A percentile compares a stretch with the other conserved stretches of the same genome.
These are phyloP conservation scores for Helianthus tuberosus DNA, from an alignment of 129 eudicot genomes.

Conservation along the genomic window DNA sequence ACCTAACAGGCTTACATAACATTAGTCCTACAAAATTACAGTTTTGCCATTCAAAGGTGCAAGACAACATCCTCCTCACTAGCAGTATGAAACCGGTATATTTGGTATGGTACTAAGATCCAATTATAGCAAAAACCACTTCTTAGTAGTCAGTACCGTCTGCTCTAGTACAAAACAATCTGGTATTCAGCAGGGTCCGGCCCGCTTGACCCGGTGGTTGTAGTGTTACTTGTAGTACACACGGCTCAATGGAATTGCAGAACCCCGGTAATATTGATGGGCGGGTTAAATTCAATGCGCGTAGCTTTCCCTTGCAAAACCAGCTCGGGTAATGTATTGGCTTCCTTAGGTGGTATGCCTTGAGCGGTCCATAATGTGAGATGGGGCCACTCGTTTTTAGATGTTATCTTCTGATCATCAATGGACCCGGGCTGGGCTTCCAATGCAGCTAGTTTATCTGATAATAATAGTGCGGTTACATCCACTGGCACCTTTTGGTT, in stretches of 20 bases:
- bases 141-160: not conserved
- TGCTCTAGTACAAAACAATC: not conserved
- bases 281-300: constrained; percentile 68
- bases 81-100: not conserved
- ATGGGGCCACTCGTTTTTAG: constrained; percentile 92
- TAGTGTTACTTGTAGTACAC: not conserved
- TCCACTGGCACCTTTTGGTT: constrained; percentile 63
- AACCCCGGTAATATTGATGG: constrained; percentile 52
- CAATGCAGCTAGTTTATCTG: constrained; percentile 83
- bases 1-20: not conserved
- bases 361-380: constrained; percentile 85
- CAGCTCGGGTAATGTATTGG: constrained; percentile 68
- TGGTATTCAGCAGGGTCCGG: not conserved
- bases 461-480: constrained; percentile 54
- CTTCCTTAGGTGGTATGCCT: constrained; percentile 78
- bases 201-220: not conserved
- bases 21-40: constrained; percentile 6
- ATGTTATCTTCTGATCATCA: constrained; percentile 61
- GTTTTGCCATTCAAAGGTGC: constrained; percentile 3
- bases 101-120: not conserved
- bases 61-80: constrained; percentile 4
- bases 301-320: constrained; percentile 75
- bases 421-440: constrained; percentile 68
- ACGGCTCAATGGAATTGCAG: constrained; percentile 55
- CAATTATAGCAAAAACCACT: constrained; percentile 8